Evolutionary conservation across 176 grass and related monocot species (phyloP).

Genomic region (Cenchrus fungigraminus): DNA sequence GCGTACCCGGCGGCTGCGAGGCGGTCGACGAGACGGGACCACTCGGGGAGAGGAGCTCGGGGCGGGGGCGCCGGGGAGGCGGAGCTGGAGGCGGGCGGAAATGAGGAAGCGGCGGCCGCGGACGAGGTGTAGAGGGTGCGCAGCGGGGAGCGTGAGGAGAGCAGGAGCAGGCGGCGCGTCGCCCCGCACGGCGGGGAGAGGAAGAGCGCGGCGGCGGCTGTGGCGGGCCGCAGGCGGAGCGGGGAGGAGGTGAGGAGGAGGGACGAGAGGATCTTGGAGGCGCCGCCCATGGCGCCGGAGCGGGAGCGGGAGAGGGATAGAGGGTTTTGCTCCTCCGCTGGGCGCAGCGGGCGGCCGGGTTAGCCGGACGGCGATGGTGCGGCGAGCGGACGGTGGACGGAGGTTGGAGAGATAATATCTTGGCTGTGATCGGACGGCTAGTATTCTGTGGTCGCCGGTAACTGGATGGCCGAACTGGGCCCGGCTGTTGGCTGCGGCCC

Average conservation of each 20-base stretch:
- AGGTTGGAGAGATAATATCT: slow-evolving; percentile 46
- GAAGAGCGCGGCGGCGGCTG: slow-evolving; percentile 43
- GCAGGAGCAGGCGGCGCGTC: slow-evolving; percentile 39
- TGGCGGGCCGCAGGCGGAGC: slow-evolving; percentile 48
- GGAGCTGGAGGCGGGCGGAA: slow-evolving; percentile 28
- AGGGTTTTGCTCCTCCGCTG: slow-evolving; percentile 37
- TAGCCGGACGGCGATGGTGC: slow-evolving; percentile 11
- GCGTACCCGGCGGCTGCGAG: slow-evolving; percentile 56
- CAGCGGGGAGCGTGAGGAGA: slow-evolving; percentile 4
- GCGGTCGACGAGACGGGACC: slow-evolving; percentile 66
- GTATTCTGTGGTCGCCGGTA: not conserved
- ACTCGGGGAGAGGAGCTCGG: slow-evolving; percentile 59
- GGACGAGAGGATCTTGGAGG: slow-evolving; percentile 66
- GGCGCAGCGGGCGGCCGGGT: slow-evolving; percentile 19
- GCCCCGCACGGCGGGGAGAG: slow-evolving; percentile 40
- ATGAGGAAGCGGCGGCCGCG: slow-evolving; percentile 6
- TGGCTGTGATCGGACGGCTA: slow-evolving; percentile 38
- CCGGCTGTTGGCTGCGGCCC: not conserved
- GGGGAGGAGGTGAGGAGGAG: slow-evolving; percentile 62
- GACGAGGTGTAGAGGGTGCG: slow-evolving; percentile 33
- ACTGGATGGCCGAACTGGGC: not conserved
- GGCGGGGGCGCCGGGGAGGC: not conserved
- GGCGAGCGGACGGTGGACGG: slow-evolving; percentile 10
- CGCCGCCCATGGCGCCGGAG: slow-evolving; percentile 66
- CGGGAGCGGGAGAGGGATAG: not conserved